A percentile compares a stretch with the other conserved stretches of the same genome.
These are phyloP conservation scores for Zymoseptoria tritici DNA, from an alignment of 2,329 filamentous ascomycete species.

Conservation along the genomic window DNA sequence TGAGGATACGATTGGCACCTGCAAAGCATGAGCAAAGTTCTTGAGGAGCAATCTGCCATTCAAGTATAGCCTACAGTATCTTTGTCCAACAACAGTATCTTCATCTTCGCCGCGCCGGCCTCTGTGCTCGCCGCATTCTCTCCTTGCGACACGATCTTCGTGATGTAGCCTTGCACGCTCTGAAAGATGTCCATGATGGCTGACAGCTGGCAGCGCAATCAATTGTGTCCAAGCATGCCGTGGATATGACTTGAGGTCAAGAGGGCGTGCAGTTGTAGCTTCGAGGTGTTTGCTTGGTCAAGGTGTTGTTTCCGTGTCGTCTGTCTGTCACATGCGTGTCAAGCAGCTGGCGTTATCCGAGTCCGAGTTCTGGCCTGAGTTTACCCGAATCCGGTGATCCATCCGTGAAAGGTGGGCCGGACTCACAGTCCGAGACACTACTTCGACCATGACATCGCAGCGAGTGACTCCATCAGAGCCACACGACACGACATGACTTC, in stretches of 20 bases:
- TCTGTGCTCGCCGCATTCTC: conserved; percentile 49
- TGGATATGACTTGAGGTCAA: not conserved
- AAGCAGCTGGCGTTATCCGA: too few relatives aligned
- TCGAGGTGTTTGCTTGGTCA: not conserved
- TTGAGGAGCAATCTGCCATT: not conserved
- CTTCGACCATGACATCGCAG: not conserved
- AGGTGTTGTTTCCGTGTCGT: not conserved
- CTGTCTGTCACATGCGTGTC: not conserved
- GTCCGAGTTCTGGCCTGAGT: not conserved
- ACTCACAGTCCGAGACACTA: not conserved
- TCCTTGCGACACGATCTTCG: conserved; percentile 84
- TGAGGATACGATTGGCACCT: conserved; percentile 85
- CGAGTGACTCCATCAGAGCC: not conserved
- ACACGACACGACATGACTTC: not conserved
- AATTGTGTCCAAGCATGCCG: not conserved
- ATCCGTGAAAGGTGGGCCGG: not conserved
- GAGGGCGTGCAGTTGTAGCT: not conserved
- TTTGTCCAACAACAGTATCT: conserved; percentile 86
- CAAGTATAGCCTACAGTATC: conserved; percentile 62
- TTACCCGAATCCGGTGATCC: not conserved
- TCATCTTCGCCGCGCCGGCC: conserved; percentile 82
- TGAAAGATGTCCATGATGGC: conserved; percentile 80
- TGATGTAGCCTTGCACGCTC: conserved; percentile 88
- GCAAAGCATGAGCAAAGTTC: conserved; percentile 11
- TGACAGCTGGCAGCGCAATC: not conserved